Percentiles rank a stretch among this genome's conserved stretches.
Conservation (phyloP, 768 basidiomycete genomes). For the Suillus discolor region DNA sequence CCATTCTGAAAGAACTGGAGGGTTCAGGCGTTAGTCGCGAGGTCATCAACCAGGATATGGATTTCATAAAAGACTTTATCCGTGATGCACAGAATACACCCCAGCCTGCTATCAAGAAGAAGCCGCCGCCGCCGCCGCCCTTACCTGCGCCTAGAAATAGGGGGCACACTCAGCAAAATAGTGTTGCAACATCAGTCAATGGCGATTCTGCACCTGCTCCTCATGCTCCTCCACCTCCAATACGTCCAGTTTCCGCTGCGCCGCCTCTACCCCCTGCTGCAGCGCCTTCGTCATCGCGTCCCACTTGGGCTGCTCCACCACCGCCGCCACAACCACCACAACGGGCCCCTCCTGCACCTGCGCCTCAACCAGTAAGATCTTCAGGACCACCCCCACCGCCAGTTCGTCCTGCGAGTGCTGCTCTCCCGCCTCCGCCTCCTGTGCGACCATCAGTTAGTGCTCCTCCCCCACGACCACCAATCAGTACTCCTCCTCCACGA, state of each 20-base stretch:
- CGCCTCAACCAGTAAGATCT: constrained; percentile 23
- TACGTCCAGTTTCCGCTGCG: constrained; percentile 25
- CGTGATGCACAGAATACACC: constrained; percentile 46
- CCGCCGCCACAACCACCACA: constrained; percentile 27
- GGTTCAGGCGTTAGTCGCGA: constrained; percentile 65
- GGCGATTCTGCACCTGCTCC: constrained; percentile 29
- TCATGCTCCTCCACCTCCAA: constrained; percentile 37
- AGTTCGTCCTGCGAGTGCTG: constrained; percentile 31
- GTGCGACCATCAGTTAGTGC: constrained; percentile 31
- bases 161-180: constrained; percentile 27
- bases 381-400: constrained; percentile 45
- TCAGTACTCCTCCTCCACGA: constrained; percentile 16
- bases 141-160: constrained; percentile 34
- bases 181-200: constrained; percentile 23
- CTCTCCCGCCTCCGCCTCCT: constrained; percentile 34
- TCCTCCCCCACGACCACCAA: constrained; percentile 29
- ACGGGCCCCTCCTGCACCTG: constrained; percentile 31
- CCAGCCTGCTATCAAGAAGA: constrained; percentile 46
- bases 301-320: constrained; percentile 16
- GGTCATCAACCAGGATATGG: constrained; percentile 75
- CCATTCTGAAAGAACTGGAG: constrained; percentile 68
- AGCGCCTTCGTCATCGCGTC: constrained; percentile 27
- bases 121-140: constrained; percentile 37
- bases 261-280: constrained; percentile 39
- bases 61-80: constrained; percentile 87